Evolutionary conservation across 169 alveolate species (phyloP), one percentile per base, ranked within the genome.

Genomic region (Plasmodium vinckei): DNA sequence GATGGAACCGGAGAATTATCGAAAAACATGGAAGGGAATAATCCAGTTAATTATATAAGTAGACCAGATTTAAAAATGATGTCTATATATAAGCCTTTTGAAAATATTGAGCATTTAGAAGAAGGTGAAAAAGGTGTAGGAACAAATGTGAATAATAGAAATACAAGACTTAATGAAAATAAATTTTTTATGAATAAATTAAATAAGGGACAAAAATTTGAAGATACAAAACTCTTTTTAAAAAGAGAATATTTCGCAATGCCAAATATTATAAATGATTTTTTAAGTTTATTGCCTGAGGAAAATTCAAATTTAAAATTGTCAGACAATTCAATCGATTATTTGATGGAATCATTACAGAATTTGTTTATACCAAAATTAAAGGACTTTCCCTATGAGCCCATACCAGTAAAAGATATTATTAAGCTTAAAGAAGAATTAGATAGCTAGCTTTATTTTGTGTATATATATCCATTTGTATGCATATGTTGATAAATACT

Each of bases 361-460:
- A 79, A 79, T 27, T 79, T 79, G 61, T 42, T 49, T 6, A 79
- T 79, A 59, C 89, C 89, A 3, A 79, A 51, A 47, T 42, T 79
- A 23, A 44, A 79, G 15, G 21, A 54, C 6, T 79, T 79, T 46
- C 89, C 89, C 19, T 79, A 79, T 23, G 89, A 79, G 64, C 89
- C 89, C 5, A 79, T 79, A 79, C 89, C 89, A 21, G 82, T 79
- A 57, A 79, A 79, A 60, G 89, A 79, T 13, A 79, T 79, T 9
- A 39, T 79, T 12, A 79, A 79, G 60, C 65, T 79, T 12, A 79
- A 79, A 46, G 56, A 47, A 19, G 89, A 65, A 57, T 9, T 79
- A 21, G 68, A 54, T n/a, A 49, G 63, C 42, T 79, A 79, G 56
- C 17, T 57, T 23, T 57, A 19, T 57, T 56, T 56, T 49, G 57